Conservation (phyloP, 2,329 filamentous ascomycete genomes). For the Cladosporium sp. region DNA sequence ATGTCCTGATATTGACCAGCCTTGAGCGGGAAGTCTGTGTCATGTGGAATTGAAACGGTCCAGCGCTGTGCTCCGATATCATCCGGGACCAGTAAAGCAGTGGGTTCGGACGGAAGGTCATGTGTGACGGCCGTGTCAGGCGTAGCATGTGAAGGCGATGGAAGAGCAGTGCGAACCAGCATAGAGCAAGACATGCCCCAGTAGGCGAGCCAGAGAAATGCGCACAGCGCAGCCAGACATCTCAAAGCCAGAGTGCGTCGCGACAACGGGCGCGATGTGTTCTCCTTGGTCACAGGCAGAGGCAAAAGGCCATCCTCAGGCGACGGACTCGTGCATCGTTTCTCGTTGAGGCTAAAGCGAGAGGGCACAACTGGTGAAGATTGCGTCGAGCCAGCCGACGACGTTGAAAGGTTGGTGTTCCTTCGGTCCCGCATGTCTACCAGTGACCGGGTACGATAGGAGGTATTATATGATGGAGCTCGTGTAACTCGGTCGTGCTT, state of each 20-base stretch:
- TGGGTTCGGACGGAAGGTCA: slow-evolving; percentile 65
- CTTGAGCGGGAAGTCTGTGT: slow-evolving; percentile 62
- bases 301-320: slow-evolving; percentile 4
- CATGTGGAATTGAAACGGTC: slow-evolving; percentile 75
- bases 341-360: slow-evolving; percentile 61
- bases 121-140: slow-evolving; percentile 25
- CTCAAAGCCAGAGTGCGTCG: slow-evolving; percentile 15
- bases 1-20: slow-evolving; percentile 66
- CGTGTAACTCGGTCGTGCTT: neutral
- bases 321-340: slow-evolving; percentile 24
- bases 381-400: slow-evolving; percentile 67
- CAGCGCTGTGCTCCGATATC: slow-evolving; percentile 62
- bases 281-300: slow-evolving; percentile 10
- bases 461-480: neutral
- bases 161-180: neutral
- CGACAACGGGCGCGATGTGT: slow-evolving; percentile 3
- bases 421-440: slow-evolving; percentile 42
- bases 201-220: slow-evolving; percentile 13
- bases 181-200: slow-evolving; percentile 1
- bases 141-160: slow-evolving; percentile 13
- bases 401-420: slow-evolving; percentile 50
- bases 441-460: neutral
- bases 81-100: slow-evolving; percentile 67
- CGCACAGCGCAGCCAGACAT: slow-evolving; percentile 15
- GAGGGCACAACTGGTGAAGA: slow-evolving; percentile 57